Base-by-base conservation (phyloP, 2,329 filamentous ascomycete species). In the Paraphoma chrysanthemicola region DNA sequence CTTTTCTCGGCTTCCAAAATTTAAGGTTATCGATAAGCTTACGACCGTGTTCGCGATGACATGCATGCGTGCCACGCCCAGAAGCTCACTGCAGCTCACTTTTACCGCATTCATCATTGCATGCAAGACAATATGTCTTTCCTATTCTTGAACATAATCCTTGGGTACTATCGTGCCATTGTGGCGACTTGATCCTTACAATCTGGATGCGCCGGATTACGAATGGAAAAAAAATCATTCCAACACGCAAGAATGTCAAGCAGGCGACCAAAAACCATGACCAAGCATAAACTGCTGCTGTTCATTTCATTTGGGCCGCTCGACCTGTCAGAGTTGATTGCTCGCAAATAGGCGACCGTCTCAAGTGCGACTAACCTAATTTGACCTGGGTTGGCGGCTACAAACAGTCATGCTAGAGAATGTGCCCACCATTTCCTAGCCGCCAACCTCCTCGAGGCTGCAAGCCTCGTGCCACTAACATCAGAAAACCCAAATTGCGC, bases 11-110 rank as follows among this genome's bases (percentile, higher is more conserved):
- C 48, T 57, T 38, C 50, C 38, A 59, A 54, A 57, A 42, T 57
- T 68, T 63, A 65, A 65, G 57, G 55, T 74, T 74, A 73, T 75
- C 72, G 73, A 74, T 75, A 75, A 67, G 62, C 53, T 42, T 23
- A 43, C 44, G 54, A 59, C 56, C 46, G 53, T 42, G 11, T 42
- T 42, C 39, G 44, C 28, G 44, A 23, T 23, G 23, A 23, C 23
- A 23, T 23, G 23, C 23, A 23, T 23, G 23, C 23, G 23, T 16
- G 44, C 31, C 28, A 45, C 33, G 39, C 39, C 39, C 14, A 38
- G 51, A 55, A 49, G 50, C 54, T 46, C 52, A 52, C 54, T 45
- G 48, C 57, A 48, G 51, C 43, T 18, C 47, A 39, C 42, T 33
- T 48, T 48, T 38, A 44, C 47, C 23, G 44, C 41, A 33, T 48